A percentile compares a stretch with the other conserved stretches of the same genome.
phyloP scores from a whole-genome alignment of 768 basidiomycete species.

The Boletus vinaceobasis region DNA sequence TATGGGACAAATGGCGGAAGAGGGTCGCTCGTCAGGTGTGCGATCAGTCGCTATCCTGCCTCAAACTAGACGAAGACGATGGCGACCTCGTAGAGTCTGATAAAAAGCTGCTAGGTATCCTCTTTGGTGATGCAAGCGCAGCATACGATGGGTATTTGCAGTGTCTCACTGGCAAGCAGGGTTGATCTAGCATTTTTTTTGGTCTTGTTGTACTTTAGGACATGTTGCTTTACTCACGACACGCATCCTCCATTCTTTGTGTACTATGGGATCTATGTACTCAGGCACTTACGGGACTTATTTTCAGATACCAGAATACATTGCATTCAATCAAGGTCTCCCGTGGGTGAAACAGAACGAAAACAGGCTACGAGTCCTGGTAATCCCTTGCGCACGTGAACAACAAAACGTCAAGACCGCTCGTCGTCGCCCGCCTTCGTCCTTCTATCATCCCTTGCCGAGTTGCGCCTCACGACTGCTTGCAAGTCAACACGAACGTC shows the following conservation, averaged over 20 bases:
- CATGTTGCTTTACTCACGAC: neutral
- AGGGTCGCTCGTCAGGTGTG: slow-evolving; percentile 14
- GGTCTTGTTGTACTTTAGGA: neutral
- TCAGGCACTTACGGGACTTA: no score
- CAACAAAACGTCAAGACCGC: neutral
- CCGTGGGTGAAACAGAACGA: neutral
- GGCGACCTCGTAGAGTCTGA: neutral
- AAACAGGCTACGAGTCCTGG: neutral
- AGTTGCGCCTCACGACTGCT: neutral
- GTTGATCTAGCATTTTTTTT: neutral
- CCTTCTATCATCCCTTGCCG: neutral
- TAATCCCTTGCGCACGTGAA: neutral
- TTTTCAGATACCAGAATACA: neutral
- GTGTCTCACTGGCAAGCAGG: neutral
- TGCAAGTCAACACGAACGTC: slow-evolving; percentile 21
- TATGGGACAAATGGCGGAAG: slow-evolving; percentile 21
- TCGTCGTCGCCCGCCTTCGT: neutral
- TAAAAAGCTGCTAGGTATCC: slow-evolving; percentile 7
- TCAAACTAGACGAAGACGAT: slow-evolving; percentile 2
- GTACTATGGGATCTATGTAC: no score
- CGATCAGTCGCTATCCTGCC: neutral
- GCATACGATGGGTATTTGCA: slow-evolving; percentile 10
- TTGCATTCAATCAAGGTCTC: neutral
- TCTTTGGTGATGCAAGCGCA: slow-evolving; percentile 16
- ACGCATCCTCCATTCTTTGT: neutral